A percentile compares a stretch with the other conserved stretches of the same genome.
phyloP scores from a whole-genome alignment of 1,284 basidiomycete species.

The Dichomitus squalens region DNA sequence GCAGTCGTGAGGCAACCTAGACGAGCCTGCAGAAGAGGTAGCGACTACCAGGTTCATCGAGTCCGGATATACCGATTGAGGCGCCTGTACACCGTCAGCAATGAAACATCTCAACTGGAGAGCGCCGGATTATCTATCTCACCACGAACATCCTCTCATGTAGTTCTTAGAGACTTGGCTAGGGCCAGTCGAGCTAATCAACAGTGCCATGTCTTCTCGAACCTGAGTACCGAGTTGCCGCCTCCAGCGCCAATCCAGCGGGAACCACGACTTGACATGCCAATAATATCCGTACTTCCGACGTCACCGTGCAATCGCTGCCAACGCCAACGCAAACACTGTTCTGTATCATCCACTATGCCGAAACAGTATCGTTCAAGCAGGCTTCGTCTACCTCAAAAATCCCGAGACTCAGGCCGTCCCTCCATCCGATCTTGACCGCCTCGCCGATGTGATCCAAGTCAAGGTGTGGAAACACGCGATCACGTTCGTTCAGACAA shows the following conservation, averaged over 20 bases:
- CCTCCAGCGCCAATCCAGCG: not conserved
- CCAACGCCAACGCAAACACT: too few relatives aligned
- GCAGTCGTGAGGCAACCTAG: not conserved
- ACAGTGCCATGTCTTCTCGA: not conserved
- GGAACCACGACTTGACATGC: not conserved
- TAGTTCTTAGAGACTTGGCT: not conserved
- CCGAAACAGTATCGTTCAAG: slow-evolving; percentile 8
- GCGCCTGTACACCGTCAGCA: not conserved
- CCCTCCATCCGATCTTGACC: slow-evolving; percentile 30
- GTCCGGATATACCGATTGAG: not conserved
- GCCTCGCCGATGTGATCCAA: slow-evolving; percentile 41
- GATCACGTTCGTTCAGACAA: slow-evolving; percentile 12
- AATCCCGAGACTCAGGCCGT: slow-evolving; percentile 38
- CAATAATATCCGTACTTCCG: not conserved
- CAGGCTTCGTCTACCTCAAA: slow-evolving; percentile 27
- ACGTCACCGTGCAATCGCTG: too few relatives aligned
- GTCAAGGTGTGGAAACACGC: slow-evolving; percentile 41
- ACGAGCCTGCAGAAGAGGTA: not conserved
- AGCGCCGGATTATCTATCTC: not conserved
- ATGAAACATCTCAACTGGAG: slow-evolving; percentile 3
- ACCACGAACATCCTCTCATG: not conserved
- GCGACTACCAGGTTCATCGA: not conserved
- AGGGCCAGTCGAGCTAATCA: too few relatives aligned
- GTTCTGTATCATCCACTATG: not conserved
- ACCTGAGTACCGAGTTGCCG: not conserved